Base-by-base conservation (phyloP, 1,284 basidiomycete species). In the Bondarzewia mesenterica region DNA sequence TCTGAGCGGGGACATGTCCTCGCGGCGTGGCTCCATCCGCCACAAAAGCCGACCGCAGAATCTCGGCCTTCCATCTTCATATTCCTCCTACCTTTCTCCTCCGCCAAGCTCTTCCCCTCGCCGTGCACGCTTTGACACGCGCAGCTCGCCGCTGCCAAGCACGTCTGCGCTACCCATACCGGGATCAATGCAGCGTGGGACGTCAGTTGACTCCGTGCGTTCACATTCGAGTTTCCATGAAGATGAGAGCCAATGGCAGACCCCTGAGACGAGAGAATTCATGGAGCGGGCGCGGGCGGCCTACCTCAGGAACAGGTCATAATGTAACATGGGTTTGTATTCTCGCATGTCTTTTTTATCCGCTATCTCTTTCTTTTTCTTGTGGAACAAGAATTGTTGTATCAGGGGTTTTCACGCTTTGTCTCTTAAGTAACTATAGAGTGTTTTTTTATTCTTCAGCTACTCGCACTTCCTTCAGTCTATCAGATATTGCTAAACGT, bases 271-370 rank as follows among this genome's bases (percentile, higher is more conserved):
- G 44, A 68, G 72, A 48, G 78, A 80, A 62, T 74, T 71, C 20
- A 85, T 85, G 83, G 74, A 77, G 60, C 66, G 68, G 8, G 82
- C 83, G 21, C 65, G 82, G 36, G 71, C 70, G 42, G 63, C 65
- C 46, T 66, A 72, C 51, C 50, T 58, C 42, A 47, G 43, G 21
- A 52, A 47, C 18, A 45, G 51, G 16, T 51, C 47, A 54, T 56
- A 46, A 53, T 43, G 32, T 27, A 12, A 16, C 21, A n/a, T 18
- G 20, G n/a, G 5, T 10, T 40, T 10, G 38, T 12, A 40, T 43
- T 12, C 47, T 36, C 25, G 32, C 38, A 38, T 44, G 27, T 12
- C 36, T 18, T 37, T 14, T 45, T 44, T 21, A 35, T 20, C n/a
- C 25, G 22, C 29, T 27, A 35, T 35, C 21, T 14, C 20, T n/a